Evolutionary conservation across 2,329 filamentous ascomycete species (phyloP).

Genomic region (Neonectria coccinea): DNA sequence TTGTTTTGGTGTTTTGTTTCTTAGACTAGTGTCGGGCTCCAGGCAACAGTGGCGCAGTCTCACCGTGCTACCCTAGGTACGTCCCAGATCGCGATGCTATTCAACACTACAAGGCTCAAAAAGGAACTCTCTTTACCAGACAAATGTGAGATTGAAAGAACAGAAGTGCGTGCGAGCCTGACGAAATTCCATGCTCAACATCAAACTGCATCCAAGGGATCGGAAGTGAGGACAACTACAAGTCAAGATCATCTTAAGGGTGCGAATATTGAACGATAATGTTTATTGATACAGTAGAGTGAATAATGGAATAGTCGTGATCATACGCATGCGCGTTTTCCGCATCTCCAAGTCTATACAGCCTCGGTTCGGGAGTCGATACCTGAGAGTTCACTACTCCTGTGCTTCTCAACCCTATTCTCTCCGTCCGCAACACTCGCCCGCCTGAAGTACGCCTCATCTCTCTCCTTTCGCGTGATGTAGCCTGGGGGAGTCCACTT

Average conservation of each 20-base stretch:
- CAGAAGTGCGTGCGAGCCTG: background rate
- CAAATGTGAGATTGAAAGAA: background rate
- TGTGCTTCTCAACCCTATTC: constrained; percentile 33
- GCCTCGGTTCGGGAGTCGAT: constrained; percentile 36
- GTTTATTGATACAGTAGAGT: constrained; percentile 25
- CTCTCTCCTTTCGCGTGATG: constrained; percentile 53
- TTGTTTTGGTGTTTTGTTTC: background rate
- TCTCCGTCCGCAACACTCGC: constrained; percentile 25
- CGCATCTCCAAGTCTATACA: constrained; percentile 27
- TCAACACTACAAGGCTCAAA: background rate
- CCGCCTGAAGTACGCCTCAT: constrained; percentile 45
- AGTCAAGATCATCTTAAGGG: background rate
- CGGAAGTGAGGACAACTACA: background rate
- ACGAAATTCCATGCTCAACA: background rate
- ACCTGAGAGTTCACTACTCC: constrained; percentile 37
- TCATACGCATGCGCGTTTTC: constrained; percentile 30
- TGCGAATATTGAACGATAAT: background rate
- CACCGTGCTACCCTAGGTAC: background rate
- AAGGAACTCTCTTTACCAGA: background rate
- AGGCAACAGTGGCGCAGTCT: constrained; percentile 13
- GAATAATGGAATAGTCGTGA: constrained; percentile 25
- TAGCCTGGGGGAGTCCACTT: constrained; percentile 64
- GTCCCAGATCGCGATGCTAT: background rate
- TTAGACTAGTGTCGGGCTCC: background rate
- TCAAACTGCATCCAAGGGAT: too few relatives aligned